A percentile compares a stretch with the other conserved stretches of the same genome.
phyloP scores from a whole-genome alignment of 2,329 filamentous ascomycete genomes.

The Stenocarpella maydis region DNA sequence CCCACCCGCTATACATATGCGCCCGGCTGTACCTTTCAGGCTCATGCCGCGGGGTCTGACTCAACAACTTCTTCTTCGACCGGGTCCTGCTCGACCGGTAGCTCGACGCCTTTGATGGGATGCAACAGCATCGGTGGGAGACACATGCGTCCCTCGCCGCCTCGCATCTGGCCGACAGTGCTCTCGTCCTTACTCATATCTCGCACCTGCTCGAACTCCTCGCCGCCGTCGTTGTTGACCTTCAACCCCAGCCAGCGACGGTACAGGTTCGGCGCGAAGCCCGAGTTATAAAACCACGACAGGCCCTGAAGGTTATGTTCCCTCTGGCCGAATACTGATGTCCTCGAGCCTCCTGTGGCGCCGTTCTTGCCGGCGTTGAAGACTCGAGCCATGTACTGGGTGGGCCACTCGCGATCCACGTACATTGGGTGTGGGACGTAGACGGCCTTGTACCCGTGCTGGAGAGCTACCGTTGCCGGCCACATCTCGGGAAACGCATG shows the following conservation, averaged over 20 bases:
- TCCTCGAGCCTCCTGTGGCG: constrained; percentile 75
- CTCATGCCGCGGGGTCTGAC: constrained; percentile 58
- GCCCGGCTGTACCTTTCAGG: not conserved
- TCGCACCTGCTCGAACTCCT: constrained; percentile 73
- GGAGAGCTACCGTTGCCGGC: constrained; percentile 85
- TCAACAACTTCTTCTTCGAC: constrained; percentile 54
- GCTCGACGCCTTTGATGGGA: constrained; percentile 80
- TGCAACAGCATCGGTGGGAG: constrained; percentile 89
- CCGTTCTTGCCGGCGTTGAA: constrained; percentile 84
- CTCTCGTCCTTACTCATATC: constrained; percentile 60
- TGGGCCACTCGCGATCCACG: constrained; percentile 86
- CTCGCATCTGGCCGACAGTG: constrained; percentile 61
- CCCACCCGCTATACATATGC: constrained; percentile 23
- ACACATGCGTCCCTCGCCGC: constrained; percentile 87
- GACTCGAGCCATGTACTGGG: constrained; percentile 76
- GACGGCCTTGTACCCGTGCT: constrained; percentile 93
- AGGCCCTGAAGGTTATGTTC: constrained; percentile 90
- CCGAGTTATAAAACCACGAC: constrained; percentile 91
- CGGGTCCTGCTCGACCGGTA: constrained; percentile 67
- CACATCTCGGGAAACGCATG: constrained; percentile 98
- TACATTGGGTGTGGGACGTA: constrained; percentile 90
- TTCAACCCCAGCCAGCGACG: constrained; percentile 84
- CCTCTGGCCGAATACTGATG: constrained; percentile 79
- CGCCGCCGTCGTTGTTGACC: constrained; percentile 80
- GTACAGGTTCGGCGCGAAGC: constrained; percentile 84